Evolutionary conservation across 2,329 filamentous ascomycete genomes (phyloP).

Genomic region (Didymosphaeria variabile): DNA sequence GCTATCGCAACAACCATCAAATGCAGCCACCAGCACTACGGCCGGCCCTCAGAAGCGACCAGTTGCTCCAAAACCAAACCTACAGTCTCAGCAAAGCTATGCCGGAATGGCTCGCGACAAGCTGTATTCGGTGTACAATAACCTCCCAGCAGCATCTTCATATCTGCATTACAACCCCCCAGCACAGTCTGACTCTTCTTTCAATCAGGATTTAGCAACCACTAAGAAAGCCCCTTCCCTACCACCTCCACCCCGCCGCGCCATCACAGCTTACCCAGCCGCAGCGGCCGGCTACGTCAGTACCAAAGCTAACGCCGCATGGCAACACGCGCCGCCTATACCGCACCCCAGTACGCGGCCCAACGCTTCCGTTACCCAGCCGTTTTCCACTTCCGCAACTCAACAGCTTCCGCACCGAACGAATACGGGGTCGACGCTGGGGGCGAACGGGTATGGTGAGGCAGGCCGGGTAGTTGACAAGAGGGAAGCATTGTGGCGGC

Average conservation of each 20-base stretch:
- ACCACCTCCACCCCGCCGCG: slow-evolving; percentile 49
- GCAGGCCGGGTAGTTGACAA: slow-evolving; percentile 62
- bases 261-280: slow-evolving; percentile 47
- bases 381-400: slow-evolving; percentile 36
- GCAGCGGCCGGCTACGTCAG: slow-evolving; percentile 50
- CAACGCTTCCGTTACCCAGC: slow-evolving; percentile 28
- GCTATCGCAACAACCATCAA: slow-evolving; percentile 35
- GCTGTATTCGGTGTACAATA: slow-evolving; percentile 51
- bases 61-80: slow-evolving; percentile 34
- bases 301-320: slow-evolving; percentile 47
- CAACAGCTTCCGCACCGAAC: slow-evolving; percentile 36
- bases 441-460: slow-evolving; percentile 25
- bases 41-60: slow-evolving; percentile 46
- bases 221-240: slow-evolving; percentile 39
- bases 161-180: slow-evolving; percentile 23
- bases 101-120: slow-evolving; percentile 50
- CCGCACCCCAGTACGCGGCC: slow-evolving; percentile 38
- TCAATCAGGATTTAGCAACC: slow-evolving; percentile 19
- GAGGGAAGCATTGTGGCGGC: slow-evolving; percentile 76
- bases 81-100: slow-evolving; percentile 47
- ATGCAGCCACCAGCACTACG: slow-evolving; percentile 34
- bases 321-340: slow-evolving; percentile 45
- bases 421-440: slow-evolving; percentile 37
- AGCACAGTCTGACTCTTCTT: not conserved
- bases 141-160: slow-evolving; percentile 46